These are phyloP conservation scores for Fraxinus albicans DNA, from an alignment of 305 asterid genomes.

Conservation along the genomic window DNA sequence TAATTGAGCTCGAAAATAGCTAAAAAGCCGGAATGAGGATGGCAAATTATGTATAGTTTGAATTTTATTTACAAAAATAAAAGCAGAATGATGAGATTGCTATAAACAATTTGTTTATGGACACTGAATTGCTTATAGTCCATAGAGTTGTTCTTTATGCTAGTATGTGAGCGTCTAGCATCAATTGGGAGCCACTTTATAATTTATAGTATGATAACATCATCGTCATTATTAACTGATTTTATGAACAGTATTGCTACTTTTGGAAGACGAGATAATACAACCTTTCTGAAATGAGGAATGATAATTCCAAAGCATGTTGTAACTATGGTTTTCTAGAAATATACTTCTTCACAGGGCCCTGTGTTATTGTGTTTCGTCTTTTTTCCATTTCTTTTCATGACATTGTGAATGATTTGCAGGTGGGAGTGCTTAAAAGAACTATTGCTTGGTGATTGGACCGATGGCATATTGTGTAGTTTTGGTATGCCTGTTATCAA, in stretches of 20 bases:
- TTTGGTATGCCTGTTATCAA: slow-evolving; percentile 92
- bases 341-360: background rate
- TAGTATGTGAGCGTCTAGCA: background rate
- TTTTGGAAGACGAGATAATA: background rate
- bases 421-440: slow-evolving; percentile 96
- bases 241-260: background rate
- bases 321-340: background rate
- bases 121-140: slow-evolving; percentile 1
- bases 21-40: background rate
- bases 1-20: background rate
- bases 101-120: background rate
- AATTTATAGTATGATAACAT: background rate
- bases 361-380: background rate
- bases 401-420: slow-evolving; percentile 28
- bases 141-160: background rate
- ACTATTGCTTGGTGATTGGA: slow-evolving; percentile 80
- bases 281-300: background rate
- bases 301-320: background rate
- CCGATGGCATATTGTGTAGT: slow-evolving; percentile 79
- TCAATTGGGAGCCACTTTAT: background rate
- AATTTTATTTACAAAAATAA: background rate
- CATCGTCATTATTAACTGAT: background rate
- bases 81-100: background rate
- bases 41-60: background rate
- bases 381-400: background rate